Evolutionary conservation across 2,329 filamentous ascomycete genomes (phyloP).

Genomic region (Neospermospora avenae): DNA sequence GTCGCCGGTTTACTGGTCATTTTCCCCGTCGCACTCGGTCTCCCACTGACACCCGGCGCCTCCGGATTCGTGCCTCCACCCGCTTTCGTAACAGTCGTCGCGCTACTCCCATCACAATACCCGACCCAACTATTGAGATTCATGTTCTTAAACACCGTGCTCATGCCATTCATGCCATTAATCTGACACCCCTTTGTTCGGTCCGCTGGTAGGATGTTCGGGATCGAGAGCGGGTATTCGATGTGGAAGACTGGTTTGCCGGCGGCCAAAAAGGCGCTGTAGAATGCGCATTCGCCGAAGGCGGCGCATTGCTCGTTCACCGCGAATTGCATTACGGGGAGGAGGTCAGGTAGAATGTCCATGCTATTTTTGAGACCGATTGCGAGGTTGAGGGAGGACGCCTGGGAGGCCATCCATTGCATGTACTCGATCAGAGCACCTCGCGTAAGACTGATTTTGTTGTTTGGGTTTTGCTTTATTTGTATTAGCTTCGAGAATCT

Average conservation of each 20-base stretch:
- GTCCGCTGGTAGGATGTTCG: not conserved
- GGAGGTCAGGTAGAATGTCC: conserved; percentile 50
- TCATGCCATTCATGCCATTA: conserved; percentile 7
- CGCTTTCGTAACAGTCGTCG: conserved; percentile 15
- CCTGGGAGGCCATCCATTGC: conserved; percentile 54
- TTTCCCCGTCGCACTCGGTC: not conserved
- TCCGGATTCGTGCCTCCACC: conserved; percentile 10
- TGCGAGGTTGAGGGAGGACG: conserved; percentile 52
- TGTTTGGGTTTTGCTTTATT: conserved; percentile 38
- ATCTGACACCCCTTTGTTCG: not conserved
- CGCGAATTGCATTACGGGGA: conserved; percentile 56
- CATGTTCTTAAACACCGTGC: conserved; percentile 16
- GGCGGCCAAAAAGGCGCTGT: conserved; percentile 53
- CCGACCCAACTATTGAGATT: conserved; percentile 15
- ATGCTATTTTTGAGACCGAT: conserved; percentile 68
- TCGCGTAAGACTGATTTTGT: conserved; percentile 39
- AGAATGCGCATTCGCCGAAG: conserved; percentile 56
- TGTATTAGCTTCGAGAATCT: not conserved
- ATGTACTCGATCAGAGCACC: conserved; percentile 59
- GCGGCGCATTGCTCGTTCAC: conserved; percentile 69
- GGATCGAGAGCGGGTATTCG: conserved; percentile 55
- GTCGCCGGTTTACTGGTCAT: not conserved
- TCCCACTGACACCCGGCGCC: not conserved
- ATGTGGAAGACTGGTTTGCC: conserved; percentile 71
- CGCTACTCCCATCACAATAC: conserved; percentile 19